Evolutionary conservation across 768 basidiomycete species (phyloP).

Genomic region (Leucocoprinus leucothites): DNA sequence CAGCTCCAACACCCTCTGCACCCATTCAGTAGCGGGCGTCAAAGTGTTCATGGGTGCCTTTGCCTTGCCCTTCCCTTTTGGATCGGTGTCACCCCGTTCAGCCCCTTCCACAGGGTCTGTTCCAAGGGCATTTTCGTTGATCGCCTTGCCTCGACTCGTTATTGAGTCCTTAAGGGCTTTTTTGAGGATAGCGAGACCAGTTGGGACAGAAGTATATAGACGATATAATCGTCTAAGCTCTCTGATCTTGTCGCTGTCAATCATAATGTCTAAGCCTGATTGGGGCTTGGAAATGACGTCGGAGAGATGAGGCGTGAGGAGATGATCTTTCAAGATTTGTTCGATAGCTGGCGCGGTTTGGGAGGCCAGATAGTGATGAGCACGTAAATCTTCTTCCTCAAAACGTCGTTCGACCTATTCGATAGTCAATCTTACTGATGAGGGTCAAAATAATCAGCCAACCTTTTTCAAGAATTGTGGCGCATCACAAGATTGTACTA

Average conservation of each 20-base stretch:
- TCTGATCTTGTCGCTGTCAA: conserved; percentile 72
- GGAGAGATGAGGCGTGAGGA: conserved; percentile 76
- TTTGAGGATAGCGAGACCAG: conserved; percentile 64
- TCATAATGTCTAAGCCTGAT: conserved; percentile 85
- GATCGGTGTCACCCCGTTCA: conserved; percentile 30
- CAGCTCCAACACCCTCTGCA: conserved; percentile 83
- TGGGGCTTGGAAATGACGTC: conserved; percentile 73
- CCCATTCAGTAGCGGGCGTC: conserved; percentile 85
- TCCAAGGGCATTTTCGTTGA: conserved; percentile 63
- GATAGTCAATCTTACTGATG: conserved; percentile 10
- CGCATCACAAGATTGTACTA: conserved; percentile 75
- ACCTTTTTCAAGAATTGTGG: conserved; percentile 81
- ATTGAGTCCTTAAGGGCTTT: conserved; percentile 71
- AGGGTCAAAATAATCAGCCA: conserved; percentile 23
- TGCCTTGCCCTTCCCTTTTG: conserved; percentile 47
- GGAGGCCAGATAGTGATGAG: conserved; percentile 81
- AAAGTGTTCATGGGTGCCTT: conserved; percentile 36
- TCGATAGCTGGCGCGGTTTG: conserved; percentile 68
- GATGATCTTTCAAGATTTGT: conserved; percentile 70
- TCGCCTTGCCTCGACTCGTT: conserved; percentile 66
- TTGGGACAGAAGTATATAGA: conserved; percentile 64
- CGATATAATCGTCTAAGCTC: conserved; percentile 80
- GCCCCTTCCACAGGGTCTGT: conserved; percentile 33
- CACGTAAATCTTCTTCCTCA: conserved; percentile 77
- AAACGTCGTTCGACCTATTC: conserved; percentile 77